Evolutionary conservation across 1,284 basidiomycete genomes (phyloP).

Genomic region (Cutaneotrichosporon cutaneum): DNA sequence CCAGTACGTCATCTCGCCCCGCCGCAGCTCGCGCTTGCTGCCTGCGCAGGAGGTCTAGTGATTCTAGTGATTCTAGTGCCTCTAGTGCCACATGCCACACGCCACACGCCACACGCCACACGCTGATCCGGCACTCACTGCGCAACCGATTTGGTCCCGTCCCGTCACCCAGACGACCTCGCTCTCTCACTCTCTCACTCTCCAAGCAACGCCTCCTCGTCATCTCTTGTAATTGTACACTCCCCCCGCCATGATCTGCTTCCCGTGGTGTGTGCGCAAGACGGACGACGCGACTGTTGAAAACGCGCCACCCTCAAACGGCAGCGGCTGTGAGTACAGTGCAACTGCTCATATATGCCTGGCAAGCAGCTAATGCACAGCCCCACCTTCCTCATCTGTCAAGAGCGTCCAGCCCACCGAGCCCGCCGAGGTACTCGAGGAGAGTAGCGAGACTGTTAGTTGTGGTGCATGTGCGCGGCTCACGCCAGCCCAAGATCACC

Average conservation of each 20-base stretch:
- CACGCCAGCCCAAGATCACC: background rate
- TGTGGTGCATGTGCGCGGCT: background rate
- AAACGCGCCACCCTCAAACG: background rate
- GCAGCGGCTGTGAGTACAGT: background rate
- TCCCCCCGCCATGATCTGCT: background rate
- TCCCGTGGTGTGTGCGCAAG: background rate
- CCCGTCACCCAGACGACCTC: background rate
- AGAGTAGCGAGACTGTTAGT: background rate
- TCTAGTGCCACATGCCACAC: background rate
- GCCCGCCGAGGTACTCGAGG: background rate
- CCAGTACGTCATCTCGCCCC: too few relatives aligned
- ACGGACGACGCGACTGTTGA: too few relatives aligned
- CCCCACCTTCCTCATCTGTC: background rate
- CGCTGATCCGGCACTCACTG: background rate
- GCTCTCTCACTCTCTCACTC: background rate
- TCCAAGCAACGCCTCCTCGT: background rate
- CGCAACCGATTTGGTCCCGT: background rate
- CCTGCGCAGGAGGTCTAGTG: too few relatives aligned
- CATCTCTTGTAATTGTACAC: background rate
- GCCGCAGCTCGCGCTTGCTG: too few relatives aligned
- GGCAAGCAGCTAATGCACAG: background rate
- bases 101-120: background rate
- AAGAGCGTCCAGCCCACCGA: background rate
- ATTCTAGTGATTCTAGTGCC: background rate
- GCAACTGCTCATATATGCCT: too few relatives aligned